Evolutionary conservation across 345 rosid species (phyloP).

Genomic region (Tarenaya hassleriana): DNA sequence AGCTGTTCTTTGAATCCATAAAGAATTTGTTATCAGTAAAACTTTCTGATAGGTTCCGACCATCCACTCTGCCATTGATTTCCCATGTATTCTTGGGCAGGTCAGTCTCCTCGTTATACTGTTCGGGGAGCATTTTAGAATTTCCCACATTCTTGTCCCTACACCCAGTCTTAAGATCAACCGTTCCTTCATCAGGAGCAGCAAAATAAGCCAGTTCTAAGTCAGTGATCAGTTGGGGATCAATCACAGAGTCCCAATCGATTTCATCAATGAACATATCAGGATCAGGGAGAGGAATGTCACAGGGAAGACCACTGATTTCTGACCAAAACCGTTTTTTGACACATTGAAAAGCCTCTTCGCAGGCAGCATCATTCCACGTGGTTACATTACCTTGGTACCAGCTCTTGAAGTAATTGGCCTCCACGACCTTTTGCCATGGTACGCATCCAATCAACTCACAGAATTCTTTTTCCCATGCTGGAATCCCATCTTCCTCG

Average conservation of each 20-base stretch:
- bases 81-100: constrained; percentile 39
- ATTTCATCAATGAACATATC: constrained; percentile 51
- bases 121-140: constrained; percentile 25
- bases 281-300: constrained; percentile 57
- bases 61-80: constrained; percentile 10
- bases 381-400: constrained; percentile 41
- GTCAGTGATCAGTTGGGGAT: constrained; percentile 53
- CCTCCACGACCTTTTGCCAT: constrained; percentile 59
- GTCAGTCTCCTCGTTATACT: constrained; percentile 16
- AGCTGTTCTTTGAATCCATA: constrained; percentile 15
- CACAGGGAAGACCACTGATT: constrained; percentile 43
- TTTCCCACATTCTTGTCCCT: constrained; percentile 20
- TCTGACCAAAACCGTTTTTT: constrained; percentile 67
- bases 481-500: constrained; percentile 47
- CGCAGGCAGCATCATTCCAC: constrained; percentile 78
- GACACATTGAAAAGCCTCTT: constrained; percentile 70
- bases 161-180: constrained; percentile 26
- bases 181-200: constrained; percentile 36
- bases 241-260: constrained; percentile 64
- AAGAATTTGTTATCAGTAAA: constrained; percentile 14
- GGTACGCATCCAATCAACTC: constrained; percentile 55
- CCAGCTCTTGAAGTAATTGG: constrained; percentile 35
- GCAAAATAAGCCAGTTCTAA: constrained; percentile 47
- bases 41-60: constrained; percentile 32
- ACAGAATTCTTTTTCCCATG: constrained; percentile 79